A percentile compares a stretch with the other conserved stretches of the same genome.
Evolutionary conservation across 805 yeast species (phyloP).

Genomic region (Kuraishia cidri): DNA sequence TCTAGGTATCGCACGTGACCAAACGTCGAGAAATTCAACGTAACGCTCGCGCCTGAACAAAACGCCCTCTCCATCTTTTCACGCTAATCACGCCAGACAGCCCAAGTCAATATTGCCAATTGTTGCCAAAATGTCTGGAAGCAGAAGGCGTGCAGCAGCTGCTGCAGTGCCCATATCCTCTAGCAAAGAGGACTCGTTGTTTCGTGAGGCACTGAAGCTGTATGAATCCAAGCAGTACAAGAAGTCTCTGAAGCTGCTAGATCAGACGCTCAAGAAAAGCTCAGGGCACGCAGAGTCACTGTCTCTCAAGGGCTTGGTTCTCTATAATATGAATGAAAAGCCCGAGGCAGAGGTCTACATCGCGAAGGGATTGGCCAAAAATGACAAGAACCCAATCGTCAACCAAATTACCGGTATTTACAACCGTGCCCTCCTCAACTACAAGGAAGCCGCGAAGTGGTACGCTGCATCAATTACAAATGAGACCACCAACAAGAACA

Average conservation of each 20-base stretch:
- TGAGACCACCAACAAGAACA: slow-evolving; percentile 71
- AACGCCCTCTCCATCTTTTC: too few relatives aligned
- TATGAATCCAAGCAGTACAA: slow-evolving; percentile 85
- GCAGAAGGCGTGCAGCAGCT: too few relatives aligned
- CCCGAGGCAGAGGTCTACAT: slow-evolving; percentile 59
- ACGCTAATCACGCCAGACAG: too few relatives aligned
- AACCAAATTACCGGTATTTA: slow-evolving; percentile 84
- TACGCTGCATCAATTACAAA: slow-evolving; percentile 66
- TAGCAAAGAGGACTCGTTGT: slow-evolving; percentile 62
- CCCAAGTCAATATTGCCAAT: too few relatives aligned
- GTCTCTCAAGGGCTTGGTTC: slow-evolving; percentile 75
- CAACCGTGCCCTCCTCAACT: slow-evolving; percentile 61
- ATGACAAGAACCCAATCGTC: slow-evolving; percentile 56
- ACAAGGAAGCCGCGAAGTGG: slow-evolving; percentile 71
- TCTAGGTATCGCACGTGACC: too few relatives aligned
- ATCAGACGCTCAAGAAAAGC: slow-evolving; percentile 66
- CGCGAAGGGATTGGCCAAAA: slow-evolving; percentile 50
- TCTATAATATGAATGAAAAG: slow-evolving; percentile 46
- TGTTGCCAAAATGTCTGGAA: too few relatives aligned
- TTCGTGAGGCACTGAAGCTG: slow-evolving; percentile 72
- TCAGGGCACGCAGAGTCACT: slow-evolving; percentile 71
- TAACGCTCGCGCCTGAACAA: too few relatives aligned
- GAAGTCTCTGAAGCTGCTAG: slow-evolving; percentile 72
- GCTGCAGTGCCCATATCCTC: too few relatives aligned
- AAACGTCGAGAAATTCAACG: too few relatives aligned